Evolutionary conservation across 2,329 filamentous ascomycete species (phyloP), one percentile per base, ranked within the genome.

Genomic region (Botryosphaeria dothidea): DNA sequence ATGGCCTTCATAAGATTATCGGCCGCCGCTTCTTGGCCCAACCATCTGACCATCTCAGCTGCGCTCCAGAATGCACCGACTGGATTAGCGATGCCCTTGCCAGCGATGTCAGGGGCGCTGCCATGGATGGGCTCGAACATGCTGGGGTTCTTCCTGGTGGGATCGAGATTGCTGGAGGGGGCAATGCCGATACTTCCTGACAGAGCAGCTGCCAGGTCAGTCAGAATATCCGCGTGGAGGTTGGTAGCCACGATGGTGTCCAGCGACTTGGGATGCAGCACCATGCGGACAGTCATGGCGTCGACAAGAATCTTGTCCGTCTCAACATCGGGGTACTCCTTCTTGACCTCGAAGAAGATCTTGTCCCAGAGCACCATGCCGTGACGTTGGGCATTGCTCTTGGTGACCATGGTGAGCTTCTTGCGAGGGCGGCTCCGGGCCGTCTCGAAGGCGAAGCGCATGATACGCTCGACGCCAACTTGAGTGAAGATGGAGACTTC

Each of bases 11-110:
- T 83, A 23, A 90, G 76, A 48, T 78, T 76, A 65, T 85, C 82
- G 0, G 87, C 85, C 0, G 86, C 87, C 3, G 82, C 78, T 36
- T 83, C 80, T 65, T 87, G 78, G 0, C 87, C 87, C n/a, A 90
- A 73, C 83, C 88, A 89, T 45, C 82, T 77, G 13, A 90, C 80
- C 85, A 92, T 87, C 79, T 90, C 89, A 4, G 88, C 86, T 0
- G 86, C 88, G 0, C 87, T 88, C 89, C 88, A 91, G 73, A 90
- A 89, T 6, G 87, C 88, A 6, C 84, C 88, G 0, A 90, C 81
- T 0, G 87, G 87, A 70, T 89, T 89, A 0, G 86, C 86, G 29
- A 87, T 79, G 0, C 86, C 86, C 70, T 86, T 84, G 3, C 88
- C 87, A 0, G 85, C 85, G 63, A 90, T 89, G 67, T 90, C 88